These are phyloP conservation scores for Prasinococcaceae sp. DNA, from an alignment of 139 green algal species.

Conservation along the genomic window DNA sequence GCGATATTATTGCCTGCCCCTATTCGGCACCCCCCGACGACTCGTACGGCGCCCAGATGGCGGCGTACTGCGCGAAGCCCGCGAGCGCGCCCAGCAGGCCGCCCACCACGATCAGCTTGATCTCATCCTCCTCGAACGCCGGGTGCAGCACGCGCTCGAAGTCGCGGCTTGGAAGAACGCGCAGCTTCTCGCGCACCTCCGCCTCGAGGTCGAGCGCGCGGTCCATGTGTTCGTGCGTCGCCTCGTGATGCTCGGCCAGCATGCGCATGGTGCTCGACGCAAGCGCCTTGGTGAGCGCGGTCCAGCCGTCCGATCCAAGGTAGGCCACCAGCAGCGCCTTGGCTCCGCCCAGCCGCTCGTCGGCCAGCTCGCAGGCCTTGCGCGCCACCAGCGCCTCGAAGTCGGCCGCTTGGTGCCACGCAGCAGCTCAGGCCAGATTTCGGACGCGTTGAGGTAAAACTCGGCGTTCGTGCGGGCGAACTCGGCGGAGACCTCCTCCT, in stretches of 20 bases:
- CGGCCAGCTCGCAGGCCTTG: conserved; percentile 2
- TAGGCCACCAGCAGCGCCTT: background rate
- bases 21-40: no score
- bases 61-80: conserved; percentile 20
- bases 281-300: background rate
- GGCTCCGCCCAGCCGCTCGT: background rate
- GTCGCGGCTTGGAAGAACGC: conserved; percentile 12
- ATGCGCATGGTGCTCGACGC: background rate
- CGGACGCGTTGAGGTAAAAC: conserved; percentile 21
- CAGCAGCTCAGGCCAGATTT: conserved; percentile 27
- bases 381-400: conserved; percentile 12
- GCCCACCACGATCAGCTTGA: conserved; percentile 35
- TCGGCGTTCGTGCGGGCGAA: conserved; percentile 16
- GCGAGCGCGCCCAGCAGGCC: conserved; percentile 23
- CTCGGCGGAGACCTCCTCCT: conserved; percentile 21
- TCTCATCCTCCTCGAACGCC: conserved; percentile 35
- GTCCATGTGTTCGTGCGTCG: conserved; percentile 22
- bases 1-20: no score
- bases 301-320: background rate
- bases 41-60: no score
- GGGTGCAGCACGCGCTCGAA: conserved; percentile 32
- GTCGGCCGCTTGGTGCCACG: background rate
- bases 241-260: no score
- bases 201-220: conserved; percentile 10
- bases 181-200: conserved; percentile 14